Evolutionary conservation across 345 rosid species (phyloP), one percentile per base, ranked within the genome.

Genomic region (Geranium brycei): DNA sequence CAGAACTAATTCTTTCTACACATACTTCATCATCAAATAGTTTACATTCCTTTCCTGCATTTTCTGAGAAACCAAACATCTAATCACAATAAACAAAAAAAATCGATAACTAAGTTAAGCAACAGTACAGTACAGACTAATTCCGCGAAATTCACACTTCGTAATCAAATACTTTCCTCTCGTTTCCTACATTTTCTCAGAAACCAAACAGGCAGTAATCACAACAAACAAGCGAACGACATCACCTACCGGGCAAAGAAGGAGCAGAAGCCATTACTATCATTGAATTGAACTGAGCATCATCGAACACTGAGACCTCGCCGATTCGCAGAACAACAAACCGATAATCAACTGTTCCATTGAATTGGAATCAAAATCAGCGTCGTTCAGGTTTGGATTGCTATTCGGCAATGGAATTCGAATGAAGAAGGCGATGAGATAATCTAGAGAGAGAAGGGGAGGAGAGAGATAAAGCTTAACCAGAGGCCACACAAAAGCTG

Each of bases 211-310:
- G 53, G 17, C 28, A 23, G 28, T 16, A 47, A 35, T 51, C 62
- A 8, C 19, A 19, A 60, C 59, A 10, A 63, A 62, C 61, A 58
- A 10, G 51, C 4, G 51, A 35, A 23, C 60, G 23, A 58, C 47
- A 10, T 47, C 7, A 8, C 75, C 58, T 28, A 93, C 99, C 91
- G 59, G 97, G 80, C 78, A 87, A 69, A 38, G 96, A 83, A 80
- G 95, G 55, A 85, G 85, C 85, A 73, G 81, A 86, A 68, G 86
- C 84, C 99, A 93, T 93, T 58, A 73, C 80, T 72, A 73, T 69
- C 76, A 81, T 79, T 71, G 79, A 78, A 82, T 78, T 76, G 73
- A 76, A 74, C 77, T 63, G 72, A 67, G 79, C 75, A 73, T 70
- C 62, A 73, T 70, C 62, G 57, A 73, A 66, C 58, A 19, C 60